Evolutionary conservation across 1,284 basidiomycete genomes (phyloP), one percentile per base, ranked within the genome.

Genomic region (Papiliotrema nemorosa): DNA sequence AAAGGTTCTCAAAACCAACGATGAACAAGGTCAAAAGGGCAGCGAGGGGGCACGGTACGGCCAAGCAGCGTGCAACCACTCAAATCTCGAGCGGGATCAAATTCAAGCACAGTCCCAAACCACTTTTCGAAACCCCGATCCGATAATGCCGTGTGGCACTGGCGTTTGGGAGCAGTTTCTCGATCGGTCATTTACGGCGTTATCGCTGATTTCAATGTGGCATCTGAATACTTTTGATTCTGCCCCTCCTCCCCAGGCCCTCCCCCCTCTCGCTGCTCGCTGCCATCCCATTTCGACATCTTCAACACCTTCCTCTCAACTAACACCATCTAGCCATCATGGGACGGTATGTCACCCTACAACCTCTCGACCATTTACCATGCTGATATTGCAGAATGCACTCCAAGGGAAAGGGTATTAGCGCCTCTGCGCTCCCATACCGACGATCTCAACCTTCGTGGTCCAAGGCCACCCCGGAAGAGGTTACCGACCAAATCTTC

Each of bases 371-470:
- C 26, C 20, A 31, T 34, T 4, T 12, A 21, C 14, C n/a, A 38
- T 37, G 45, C 36, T 43, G 39, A 35, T 27, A 26, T 3, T 33
- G 24, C 45, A 71, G 89, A 75, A 90, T 93, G 88, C 90, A 94
- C 83, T 89, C 89, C 84, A 89, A 89, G 78, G 89, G 90, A 80
- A 94, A 97, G 88, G 91, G 90, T 82, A 93, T 94, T 81, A 89
- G 89, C 80, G 90, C 89, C 79, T 97, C 93, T 73, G 93, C 94
- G 66, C 88, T 97, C 72, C 94, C 94, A 60, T 97, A 97, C 84
- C 86, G 89, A 78, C 89, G 93, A 74, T 80, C 90, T 54, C 90
- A 92, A 60, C 93, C 94, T 61, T 82, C 88, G 57, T 97, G 94
- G 94, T 86, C 96, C 77, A 97, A 97, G 83, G 88, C 90, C 56